Evolutionary conservation across 805 yeast genomes (phyloP).

Genomic region (Diddensiella caesifluorescens): DNA sequence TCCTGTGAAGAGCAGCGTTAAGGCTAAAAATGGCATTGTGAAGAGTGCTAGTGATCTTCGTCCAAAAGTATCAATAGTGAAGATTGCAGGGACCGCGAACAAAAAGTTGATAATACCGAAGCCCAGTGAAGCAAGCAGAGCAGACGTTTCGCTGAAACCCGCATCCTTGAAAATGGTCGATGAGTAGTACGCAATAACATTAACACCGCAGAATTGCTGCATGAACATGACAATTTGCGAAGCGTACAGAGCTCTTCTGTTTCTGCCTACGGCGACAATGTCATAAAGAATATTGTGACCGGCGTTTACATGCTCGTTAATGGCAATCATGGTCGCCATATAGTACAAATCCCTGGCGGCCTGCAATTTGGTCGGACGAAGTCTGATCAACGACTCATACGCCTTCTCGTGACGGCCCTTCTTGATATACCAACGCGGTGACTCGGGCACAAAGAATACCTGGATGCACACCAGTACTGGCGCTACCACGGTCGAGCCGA

Average conservation of each 20-base stretch:
- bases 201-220: conserved; percentile 90
- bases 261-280: conserved; percentile 66
- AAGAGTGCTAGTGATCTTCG: conserved; percentile 54
- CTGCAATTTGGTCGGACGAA: conserved; percentile 44
- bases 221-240: conserved; percentile 79
- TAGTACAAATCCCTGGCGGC: conserved; percentile 66
- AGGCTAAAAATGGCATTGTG: conserved; percentile 57
- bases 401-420: conserved; percentile 47
- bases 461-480: conserved; percentile 48
- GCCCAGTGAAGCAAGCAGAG: conserved; percentile 79
- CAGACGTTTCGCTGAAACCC: conserved; percentile 54
- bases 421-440: conserved; percentile 65
- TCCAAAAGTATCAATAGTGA: conserved; percentile 73
- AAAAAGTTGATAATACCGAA: conserved; percentile 76
- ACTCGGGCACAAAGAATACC: conserved; percentile 58
- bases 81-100: conserved; percentile 79
- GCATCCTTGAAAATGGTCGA: conserved; percentile 68
- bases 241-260: conserved; percentile 75
- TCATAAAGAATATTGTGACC: conserved; percentile 34
- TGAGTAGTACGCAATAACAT: conserved; percentile 81
- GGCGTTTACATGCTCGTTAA: conserved; percentile 33
- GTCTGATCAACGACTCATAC: conserved; percentile 41
- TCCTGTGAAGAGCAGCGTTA: conserved; percentile 45
- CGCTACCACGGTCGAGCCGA: conserved; percentile 59
- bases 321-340: conserved; percentile 46